phyloP scores from a whole-genome alignment of 2,329 filamentous ascomycete species.

The Clonostachys sp. region DNA sequence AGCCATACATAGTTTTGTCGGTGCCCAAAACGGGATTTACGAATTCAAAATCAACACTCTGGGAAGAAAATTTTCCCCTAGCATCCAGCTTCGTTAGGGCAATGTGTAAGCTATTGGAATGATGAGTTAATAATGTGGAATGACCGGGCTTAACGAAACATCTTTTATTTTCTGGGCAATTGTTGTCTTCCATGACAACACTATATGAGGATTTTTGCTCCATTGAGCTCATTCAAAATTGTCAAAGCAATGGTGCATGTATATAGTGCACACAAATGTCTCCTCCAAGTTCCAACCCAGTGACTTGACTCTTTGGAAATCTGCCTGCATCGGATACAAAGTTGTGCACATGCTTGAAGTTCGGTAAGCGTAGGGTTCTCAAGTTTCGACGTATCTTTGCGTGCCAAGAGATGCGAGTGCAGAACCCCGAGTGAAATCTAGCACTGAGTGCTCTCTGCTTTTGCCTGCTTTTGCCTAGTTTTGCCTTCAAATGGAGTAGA shows the following conservation, averaged over 20 bases:
- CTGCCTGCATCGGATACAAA: no score
- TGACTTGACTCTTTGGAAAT: no score
- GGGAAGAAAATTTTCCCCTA: constrained; percentile 54
- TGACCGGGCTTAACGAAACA: not conserved
- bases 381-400: no score
- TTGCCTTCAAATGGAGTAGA: no score
- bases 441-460: no score
- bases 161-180: not conserved
- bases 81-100: constrained; percentile 44
- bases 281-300: no score
- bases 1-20: constrained; percentile 45
- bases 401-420: no score
- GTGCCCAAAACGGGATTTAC: constrained; percentile 69
- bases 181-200: not conserved
- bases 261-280: no score
- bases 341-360: no score
- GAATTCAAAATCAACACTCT: constrained; percentile 65
- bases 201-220: not conserved
- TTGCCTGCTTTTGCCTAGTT: no score
- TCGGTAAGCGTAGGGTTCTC: no score
- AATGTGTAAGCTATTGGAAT: not conserved
- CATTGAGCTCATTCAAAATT: not conserved
- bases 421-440: no score
- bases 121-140: not conserved
- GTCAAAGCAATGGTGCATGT: not conserved